Conservation (phyloP, 106 monocot genomes). For the Acorus gramineus region DNA sequence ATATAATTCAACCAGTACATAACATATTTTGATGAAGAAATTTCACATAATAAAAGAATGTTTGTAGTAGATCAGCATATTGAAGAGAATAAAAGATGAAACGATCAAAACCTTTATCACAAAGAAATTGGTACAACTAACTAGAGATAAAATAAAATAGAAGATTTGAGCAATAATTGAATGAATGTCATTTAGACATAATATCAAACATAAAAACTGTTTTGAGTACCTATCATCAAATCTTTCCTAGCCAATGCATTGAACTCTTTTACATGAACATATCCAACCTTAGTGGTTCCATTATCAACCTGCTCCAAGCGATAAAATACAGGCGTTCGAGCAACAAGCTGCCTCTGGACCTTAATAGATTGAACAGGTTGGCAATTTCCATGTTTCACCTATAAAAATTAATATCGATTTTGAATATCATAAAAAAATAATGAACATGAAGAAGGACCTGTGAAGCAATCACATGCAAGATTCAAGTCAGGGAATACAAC, state of each 20-base stretch:
- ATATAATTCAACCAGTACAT: too few relatives aligned
- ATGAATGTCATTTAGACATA: not conserved
- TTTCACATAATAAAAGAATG: too few relatives aligned
- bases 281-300: constrained; percentile 62
- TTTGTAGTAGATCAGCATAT: too few relatives aligned
- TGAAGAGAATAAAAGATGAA: too few relatives aligned
- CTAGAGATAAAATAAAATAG: too few relatives aligned
- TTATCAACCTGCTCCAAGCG: constrained; percentile 69
- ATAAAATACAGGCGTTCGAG: constrained; percentile 84
- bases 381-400: constrained; percentile 89
- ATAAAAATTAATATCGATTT: not conserved
- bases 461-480: not conserved
- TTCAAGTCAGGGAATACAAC: constrained; percentile 21
- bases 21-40: too few relatives aligned
- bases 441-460: too few relatives aligned
- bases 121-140: too few relatives aligned
- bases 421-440: not conserved
- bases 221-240: constrained; percentile 58
- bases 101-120: too few relatives aligned
- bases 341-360: constrained; percentile 72
- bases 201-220: not conserved
- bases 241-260: constrained; percentile 96
- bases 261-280: constrained; percentile 89
- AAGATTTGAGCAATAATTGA: too few relatives aligned
- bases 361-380: constrained; percentile 37